Percentiles rank a stretch among this genome's conserved stretches.
Evolutionary conservation across 805 yeast species (phyloP).

Genomic region (Candida maesae): DNA sequence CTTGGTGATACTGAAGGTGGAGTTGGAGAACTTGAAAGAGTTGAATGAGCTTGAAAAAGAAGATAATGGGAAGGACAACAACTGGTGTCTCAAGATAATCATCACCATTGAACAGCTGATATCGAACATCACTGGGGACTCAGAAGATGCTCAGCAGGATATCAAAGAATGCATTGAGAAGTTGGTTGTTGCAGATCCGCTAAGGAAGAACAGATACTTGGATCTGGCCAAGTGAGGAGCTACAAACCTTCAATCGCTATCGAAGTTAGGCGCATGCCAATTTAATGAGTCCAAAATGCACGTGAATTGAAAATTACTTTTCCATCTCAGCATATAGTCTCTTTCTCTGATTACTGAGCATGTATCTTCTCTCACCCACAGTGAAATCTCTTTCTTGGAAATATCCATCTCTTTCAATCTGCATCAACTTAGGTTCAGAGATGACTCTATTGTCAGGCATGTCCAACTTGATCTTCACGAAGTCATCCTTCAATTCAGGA

Average conservation of each 20-base stretch:
- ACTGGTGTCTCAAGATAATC: conserved; percentile 72
- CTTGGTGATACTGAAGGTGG: conserved; percentile 37
- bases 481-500: conserved; percentile 32
- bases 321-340: conserved; percentile 39
- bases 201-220: conserved; percentile 56
- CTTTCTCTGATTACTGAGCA: conserved; percentile 45
- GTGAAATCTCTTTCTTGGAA: conserved; percentile 32
- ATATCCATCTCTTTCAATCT: conserved; percentile 43
- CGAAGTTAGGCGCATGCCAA: too few species aligned
- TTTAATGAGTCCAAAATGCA: too few species aligned
- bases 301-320: too few species aligned
- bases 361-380: conserved; percentile 49
- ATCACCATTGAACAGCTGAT: conserved; percentile 40
- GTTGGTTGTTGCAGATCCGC: conserved; percentile 57
- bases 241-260: too few species aligned
- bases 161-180: conserved; percentile 35
- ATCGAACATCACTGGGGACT: conserved; percentile 12
- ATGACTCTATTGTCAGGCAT: conserved; percentile 34
- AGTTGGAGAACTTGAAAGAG: conserved; percentile 50
- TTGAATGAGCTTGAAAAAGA: conserved; percentile 70
- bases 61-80: conserved; percentile 58
- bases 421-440: conserved; percentile 22
- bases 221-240: conserved; percentile 27
- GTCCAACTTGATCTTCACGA: conserved; percentile 42
- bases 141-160: conserved; percentile 25